Evolutionary conservation across 1,284 basidiomycete species (phyloP).

Genomic region (Cryptococcus jaspeensis): DNA sequence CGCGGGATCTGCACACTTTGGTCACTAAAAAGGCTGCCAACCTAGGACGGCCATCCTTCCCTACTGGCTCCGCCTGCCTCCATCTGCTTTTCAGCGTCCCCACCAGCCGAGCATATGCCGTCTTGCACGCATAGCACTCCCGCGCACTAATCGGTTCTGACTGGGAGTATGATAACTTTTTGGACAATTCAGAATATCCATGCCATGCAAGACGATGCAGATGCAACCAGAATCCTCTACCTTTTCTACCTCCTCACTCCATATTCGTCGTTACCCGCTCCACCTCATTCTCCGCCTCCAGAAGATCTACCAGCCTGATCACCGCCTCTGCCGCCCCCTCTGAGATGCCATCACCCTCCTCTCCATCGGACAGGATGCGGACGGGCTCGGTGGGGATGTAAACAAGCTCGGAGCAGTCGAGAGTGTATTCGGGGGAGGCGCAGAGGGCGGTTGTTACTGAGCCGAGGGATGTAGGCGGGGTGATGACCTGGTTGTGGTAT

Average conservation of each 20-base stretch:
- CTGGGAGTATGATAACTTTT: too few relatives aligned
- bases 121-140: too few relatives aligned
- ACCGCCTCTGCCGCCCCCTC: conserved; percentile 39
- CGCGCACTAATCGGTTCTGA: too few relatives aligned
- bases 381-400: conserved; percentile 40
- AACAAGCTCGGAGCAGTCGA: conserved; percentile 37
- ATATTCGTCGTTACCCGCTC: conserved; percentile 50
- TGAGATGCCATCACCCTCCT: conserved; percentile 23
- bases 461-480: conserved; percentile 32
- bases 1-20: too few relatives aligned
- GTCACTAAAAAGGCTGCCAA: too few relatives aligned
- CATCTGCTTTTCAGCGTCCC: too few relatives aligned
- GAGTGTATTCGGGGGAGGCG: conserved; percentile 8
- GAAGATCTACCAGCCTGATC: conserved; percentile 26
- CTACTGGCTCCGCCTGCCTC: too few relatives aligned
- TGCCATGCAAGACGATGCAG: too few relatives aligned
- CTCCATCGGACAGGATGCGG: conserved; percentile 2
- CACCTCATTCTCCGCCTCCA: conserved; percentile 48
- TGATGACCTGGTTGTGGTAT: conserved; percentile 27
- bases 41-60: too few relatives aligned
- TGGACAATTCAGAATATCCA: too few relatives aligned
- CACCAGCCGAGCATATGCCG: too few relatives aligned
- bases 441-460: conserved; percentile 24
- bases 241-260: too few relatives aligned
- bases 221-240: background rate